Evolutionary conservation across 2,329 filamentous ascomycete genomes (phyloP), one percentile per base, ranked within the genome.

Genomic region (Ascocoryne sarcoides): DNA sequence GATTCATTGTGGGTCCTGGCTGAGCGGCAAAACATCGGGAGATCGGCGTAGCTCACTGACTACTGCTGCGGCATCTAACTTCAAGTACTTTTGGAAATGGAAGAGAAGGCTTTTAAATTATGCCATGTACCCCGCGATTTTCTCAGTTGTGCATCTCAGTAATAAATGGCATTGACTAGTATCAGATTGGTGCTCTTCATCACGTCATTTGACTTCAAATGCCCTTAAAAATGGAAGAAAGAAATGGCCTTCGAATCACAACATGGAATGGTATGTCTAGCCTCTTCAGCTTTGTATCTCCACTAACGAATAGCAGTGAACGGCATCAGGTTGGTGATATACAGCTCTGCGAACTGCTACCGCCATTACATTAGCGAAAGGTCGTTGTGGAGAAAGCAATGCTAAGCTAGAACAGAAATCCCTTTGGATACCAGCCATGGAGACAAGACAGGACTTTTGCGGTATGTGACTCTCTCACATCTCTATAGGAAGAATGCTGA

Each of bases 351-450:
- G 7, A 12, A 26, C 7, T 12, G 23, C 12, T 12, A 7, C 23
- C 23, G n/a, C n/a, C n/a, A n/a, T n/a, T n/a, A n/a, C n/a, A n/a
- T n/a, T n/a, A n/a, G n/a, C n/a, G n/a, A n/a, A n/a, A n/a, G n/a
- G n/a, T n/a, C n/a, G n/a, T n/a, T n/a, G 8, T 10, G 37, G 18
- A 2, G n/a, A 20, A 12, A 4, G 21, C 5, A 29, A 18, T 7
- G 16, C 29, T 33, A 19, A 23, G 12, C 16, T 12, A 14, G 32
- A 28, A 9, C 45, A 85, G 84, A 50, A 90, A 90, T 53, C 84
- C 84, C 2, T 90, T 90, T 53, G 73, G 75, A n/a, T 89, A 89
- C 57, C 77, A 87, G 56, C 85, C 84, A 75, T 90, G 84, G 85
- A 70, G 79, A 49, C 75, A 80, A 45, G 76, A 76, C 37, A 73